Conservation (phyloP, 1,284 basidiomycete genomes). For the Austroboletus niveus region DNA sequence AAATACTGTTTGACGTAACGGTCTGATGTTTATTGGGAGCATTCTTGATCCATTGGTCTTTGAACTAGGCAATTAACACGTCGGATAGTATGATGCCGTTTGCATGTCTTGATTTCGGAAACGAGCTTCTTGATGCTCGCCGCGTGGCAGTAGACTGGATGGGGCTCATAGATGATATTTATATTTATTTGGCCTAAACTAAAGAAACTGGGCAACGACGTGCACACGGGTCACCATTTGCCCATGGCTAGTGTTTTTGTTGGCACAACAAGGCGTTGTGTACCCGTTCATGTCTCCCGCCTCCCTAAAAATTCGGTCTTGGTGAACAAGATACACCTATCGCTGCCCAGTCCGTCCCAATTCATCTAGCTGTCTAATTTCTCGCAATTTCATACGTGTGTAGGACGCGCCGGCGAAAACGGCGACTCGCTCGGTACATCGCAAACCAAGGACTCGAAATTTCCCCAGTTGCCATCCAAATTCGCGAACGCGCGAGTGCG, state of each 20-base stretch:
- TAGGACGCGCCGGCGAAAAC: slow-evolving; percentile 12
- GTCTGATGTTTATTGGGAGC: too few relatives aligned
- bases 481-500: slow-evolving; percentile 15
- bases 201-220: not conserved
- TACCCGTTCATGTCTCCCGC: not conserved
- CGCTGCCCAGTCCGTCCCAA: slow-evolving; percentile 17
- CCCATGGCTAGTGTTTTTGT: slow-evolving; percentile 19
- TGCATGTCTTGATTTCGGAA: too few relatives aligned
- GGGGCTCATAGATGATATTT: slow-evolving; percentile 9
- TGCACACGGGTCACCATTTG: not conserved
- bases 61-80: too few relatives aligned
- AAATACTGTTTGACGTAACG: not conserved
- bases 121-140: too few relatives aligned
- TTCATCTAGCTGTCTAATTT: not conserved
- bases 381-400: slow-evolving; percentile 1
- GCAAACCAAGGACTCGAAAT: not conserved
- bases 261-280: slow-evolving; percentile 11
- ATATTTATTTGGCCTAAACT: slow-evolving; percentile 14
- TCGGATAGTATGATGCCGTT: too few relatives aligned
- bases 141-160: too few relatives aligned
- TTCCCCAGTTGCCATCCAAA: not conserved
- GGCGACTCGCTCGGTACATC: slow-evolving; percentile 11
- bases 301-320: slow-evolving; percentile 4
- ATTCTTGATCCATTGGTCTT: too few relatives aligned
- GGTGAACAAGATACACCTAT: slow-evolving; percentile 19